A percentile compares a stretch with the other conserved stretches of the same genome.
phyloP scores from a whole-genome alignment of 352 stramenopile genomes.

The Globisporangium uncinulatum region DNA sequence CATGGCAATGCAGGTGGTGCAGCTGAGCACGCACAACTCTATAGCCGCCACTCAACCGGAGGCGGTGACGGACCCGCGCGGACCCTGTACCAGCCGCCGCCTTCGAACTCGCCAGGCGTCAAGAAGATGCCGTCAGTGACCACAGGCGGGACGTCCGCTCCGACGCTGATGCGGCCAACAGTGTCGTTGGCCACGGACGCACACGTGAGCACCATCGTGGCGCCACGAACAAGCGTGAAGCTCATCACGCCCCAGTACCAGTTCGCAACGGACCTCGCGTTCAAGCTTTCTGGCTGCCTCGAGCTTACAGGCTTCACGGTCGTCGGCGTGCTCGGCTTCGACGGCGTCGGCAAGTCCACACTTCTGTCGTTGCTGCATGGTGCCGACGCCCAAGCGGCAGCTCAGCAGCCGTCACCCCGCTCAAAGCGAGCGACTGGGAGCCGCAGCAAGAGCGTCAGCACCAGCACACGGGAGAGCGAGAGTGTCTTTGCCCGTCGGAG shows the following conservation, averaged over 20 bases:
- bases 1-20: not conserved
- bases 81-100: constrained; percentile 14
- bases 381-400: not conserved
- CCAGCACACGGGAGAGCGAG: not conserved
- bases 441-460: not conserved
- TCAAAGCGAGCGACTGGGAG: constrained; percentile 1
- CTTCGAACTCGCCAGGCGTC: constrained; percentile 11
- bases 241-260: constrained; percentile 50
- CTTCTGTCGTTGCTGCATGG: constrained; percentile 49
- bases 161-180: constrained; percentile 10
- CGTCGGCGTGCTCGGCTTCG: constrained; percentile 55
- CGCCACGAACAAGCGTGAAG: constrained; percentile 38
- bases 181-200: not conserved
- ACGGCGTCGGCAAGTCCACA: constrained; percentile 71
- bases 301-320: constrained; percentile 70
- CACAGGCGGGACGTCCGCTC: not conserved
- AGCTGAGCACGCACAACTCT: not conserved
- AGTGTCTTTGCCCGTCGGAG: constrained; percentile 31
- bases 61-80: constrained; percentile 1
- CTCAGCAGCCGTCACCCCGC: constrained; percentile 7
- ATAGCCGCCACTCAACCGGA: constrained; percentile 3
- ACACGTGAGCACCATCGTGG: constrained; percentile 6
- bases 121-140: constrained; percentile 9
- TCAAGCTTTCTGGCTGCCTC: constrained; percentile 43
- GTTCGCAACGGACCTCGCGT: constrained; percentile 56